These are phyloP conservation scores for Rhizopogon sp. DNA, from an alignment of 768 basidiomycete species.

Conservation along the genomic window DNA sequence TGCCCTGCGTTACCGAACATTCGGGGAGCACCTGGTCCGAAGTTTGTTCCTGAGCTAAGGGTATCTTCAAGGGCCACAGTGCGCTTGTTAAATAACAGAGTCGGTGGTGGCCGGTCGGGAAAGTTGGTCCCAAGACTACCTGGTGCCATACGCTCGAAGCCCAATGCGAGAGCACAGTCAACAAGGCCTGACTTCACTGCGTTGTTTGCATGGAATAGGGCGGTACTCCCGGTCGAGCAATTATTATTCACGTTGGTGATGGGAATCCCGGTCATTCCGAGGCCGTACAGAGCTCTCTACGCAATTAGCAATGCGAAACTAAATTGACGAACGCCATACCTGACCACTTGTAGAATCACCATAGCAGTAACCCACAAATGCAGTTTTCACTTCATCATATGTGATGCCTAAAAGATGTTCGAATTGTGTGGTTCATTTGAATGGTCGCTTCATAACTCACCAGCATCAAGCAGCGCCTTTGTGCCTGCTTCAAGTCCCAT, in stretches of 20 bases:
- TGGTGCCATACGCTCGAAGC: conserved; percentile 81
- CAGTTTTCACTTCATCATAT: conserved; percentile 71
- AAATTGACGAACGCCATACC: conserved; percentile 29
- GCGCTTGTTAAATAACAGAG: conserved; percentile 37
- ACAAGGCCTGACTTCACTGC: conserved; percentile 64
- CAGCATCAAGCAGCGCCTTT: conserved; percentile 83
- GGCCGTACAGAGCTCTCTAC: conserved; percentile 74
- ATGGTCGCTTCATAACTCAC: conserved; percentile 26
- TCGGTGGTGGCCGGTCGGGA: conserved; percentile 47
- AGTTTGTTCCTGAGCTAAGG: conserved; percentile 46
- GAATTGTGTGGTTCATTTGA: not conserved
- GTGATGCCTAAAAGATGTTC: conserved; percentile 55
- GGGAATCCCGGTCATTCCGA: conserved; percentile 80
- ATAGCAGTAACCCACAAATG: conserved; percentile 74
- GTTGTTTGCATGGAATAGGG: conserved; percentile 69
- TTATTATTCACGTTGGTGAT: conserved; percentile 88
- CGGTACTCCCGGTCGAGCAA: conserved; percentile 78
- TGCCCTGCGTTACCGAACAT: conserved; percentile 70
- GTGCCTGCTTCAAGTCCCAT: conserved; percentile 87
- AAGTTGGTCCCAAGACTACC: conserved; percentile 68
- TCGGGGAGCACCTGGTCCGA: conserved; percentile 65
- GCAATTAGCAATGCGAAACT: not conserved
- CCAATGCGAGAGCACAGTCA: conserved; percentile 76
- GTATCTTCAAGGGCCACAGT: conserved; percentile 44
- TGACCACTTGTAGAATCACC: conserved; percentile 79